Base-by-base conservation (phyloP, 768 basidiomycete species). In the Boletales sp. region DNA sequence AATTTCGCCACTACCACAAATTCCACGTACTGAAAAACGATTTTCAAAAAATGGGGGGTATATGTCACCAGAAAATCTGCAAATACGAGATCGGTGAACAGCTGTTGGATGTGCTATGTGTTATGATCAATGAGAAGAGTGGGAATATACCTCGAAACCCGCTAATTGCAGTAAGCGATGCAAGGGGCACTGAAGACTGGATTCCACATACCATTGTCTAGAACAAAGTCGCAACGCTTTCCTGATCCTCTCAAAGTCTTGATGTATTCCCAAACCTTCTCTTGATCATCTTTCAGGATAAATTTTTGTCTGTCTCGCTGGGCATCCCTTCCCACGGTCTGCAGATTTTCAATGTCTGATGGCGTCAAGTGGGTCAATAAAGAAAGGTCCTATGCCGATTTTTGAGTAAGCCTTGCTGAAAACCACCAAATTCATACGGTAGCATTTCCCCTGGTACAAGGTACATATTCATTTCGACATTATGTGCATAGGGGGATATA, bases 81-180 rank as follows among this genome's bases (percentile, higher is more conserved):
- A 51, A 97, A 86, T 15, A 97, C 86, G 14, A 97, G 71, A 60
- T 97, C 95, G 4, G 95, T 97, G 70, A 89, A 94, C 17, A 97
- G 74, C 91, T 95, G 55, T 9, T 18, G 19, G 24, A 12, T 2
- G n/a, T 13, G 15, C 40, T 15, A 41, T 37, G 19, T 27, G 13
- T 9, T 21, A 4, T 10, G 9, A 18, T 21, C 13, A 21, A 39
- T 15, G 7, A 10, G 19, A 37, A 39, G 24, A 14, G 18, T 40
- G 4, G 18, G 29, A 17, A 39, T 64, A 36, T 65, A 90, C 91
- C 78, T 95, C 94, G 57, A 94, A 97, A 0, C 94, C 94, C 60
- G 91, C 92, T 94, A 53, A 4, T 36, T 37, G 15, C 8, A 45
- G 51, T 49, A 19, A 48, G 48, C 32, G 39, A 43, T 36, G 37